Percentiles rank a stretch among this genome's conserved stretches.
Evolutionary conservation across 2,329 filamentous ascomycete species (phyloP).

Genomic region (Aureobasidium pullulans): DNA sequence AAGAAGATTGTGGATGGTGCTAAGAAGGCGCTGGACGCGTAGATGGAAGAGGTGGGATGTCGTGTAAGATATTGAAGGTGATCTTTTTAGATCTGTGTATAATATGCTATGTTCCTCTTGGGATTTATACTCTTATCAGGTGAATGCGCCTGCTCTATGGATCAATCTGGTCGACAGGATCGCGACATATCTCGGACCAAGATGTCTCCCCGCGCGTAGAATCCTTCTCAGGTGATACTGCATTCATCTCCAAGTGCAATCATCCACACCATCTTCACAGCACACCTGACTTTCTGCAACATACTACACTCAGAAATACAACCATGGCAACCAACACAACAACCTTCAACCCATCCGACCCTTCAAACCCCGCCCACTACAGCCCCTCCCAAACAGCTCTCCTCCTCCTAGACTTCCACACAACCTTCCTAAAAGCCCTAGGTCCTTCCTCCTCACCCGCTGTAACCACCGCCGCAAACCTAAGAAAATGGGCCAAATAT

Average conservation of each 20-base stretch:
- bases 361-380: slow-evolving; percentile 19
- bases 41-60: not conserved
- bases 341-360: not conserved
- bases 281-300: no score
- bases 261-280: no score
- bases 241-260: no score
- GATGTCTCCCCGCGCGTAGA: no score
- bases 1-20: slow-evolving; percentile 43
- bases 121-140: no score
- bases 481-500: slow-evolving; percentile 24
- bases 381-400: slow-evolving; percentile 24
- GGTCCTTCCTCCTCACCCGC: slow-evolving; percentile 16
- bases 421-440: slow-evolving; percentile 17
- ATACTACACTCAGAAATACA: no score
- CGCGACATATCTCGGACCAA: no score
- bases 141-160: no score
- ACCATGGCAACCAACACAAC: no score
- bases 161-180: no score
- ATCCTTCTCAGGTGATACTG: no score
- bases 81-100: not conserved
- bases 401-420: slow-evolving; percentile 28
- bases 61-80: not conserved
- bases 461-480: slow-evolving; percentile 18
- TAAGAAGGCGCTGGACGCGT: slow-evolving; percentile 37
- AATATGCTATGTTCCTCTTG: no score